Conservation (phyloP, 768 basidiomycete genomes). For the Gyrodon lividus region DNA sequence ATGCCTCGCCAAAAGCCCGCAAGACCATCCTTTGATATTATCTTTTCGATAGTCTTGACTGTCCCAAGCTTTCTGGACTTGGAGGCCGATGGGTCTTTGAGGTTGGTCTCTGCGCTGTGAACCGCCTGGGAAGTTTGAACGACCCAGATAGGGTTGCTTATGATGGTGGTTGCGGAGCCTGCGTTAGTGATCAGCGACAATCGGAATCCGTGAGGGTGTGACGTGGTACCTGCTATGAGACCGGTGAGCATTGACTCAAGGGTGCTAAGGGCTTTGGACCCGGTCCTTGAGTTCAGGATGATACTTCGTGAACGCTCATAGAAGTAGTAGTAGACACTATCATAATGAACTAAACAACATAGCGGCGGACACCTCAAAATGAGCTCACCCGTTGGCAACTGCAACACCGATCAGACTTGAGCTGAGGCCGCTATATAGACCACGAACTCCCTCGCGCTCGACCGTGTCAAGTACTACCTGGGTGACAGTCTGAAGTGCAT, state of each 20-base stretch:
- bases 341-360: not conserved
- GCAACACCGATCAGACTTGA: constrained; percentile 89
- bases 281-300: constrained; percentile 53
- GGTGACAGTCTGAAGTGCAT: constrained; percentile 50
- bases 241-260: constrained; percentile 89
- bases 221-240: constrained; percentile 70
- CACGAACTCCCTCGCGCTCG: constrained; percentile 79
- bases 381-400: constrained; percentile 80
- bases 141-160: constrained; percentile 97
- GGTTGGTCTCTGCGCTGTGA: constrained; percentile 43
- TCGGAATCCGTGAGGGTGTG: not conserved
- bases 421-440: constrained; percentile 83
- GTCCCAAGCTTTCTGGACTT: constrained; percentile 62
- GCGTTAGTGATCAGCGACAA: not conserved
- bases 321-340: constrained; percentile 90
- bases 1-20: constrained; percentile 92
- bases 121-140: constrained; percentile 89
- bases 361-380: not conserved
- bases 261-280: constrained; percentile 72
- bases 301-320: constrained; percentile 68
- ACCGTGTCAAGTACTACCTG: constrained; percentile 73
- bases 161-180: constrained; percentile 87
- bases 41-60: constrained; percentile 62
- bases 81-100: constrained; percentile 31
- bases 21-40: constrained; percentile 68